A percentile compares a stretch with the other conserved stretches of the same genome.
Conservation (phyloP, 1,139 yeast genomes). For the Pichia sp. region DNA sequence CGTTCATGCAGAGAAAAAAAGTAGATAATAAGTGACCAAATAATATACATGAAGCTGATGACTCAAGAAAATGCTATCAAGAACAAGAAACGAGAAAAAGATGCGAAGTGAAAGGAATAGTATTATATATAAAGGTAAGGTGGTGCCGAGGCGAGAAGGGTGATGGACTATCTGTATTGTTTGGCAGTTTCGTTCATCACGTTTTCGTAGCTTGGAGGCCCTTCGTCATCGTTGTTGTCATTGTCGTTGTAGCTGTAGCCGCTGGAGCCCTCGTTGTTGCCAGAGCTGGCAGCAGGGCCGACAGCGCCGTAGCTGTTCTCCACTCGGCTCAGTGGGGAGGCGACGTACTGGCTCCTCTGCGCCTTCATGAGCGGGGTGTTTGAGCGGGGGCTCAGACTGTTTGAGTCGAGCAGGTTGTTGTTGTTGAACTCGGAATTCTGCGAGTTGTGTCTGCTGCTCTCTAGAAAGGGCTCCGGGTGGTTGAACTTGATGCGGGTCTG, state of each 20-base stretch:
- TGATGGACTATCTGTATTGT: conserved; percentile 18
- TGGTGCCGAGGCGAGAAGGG: not conserved
- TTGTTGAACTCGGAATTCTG: not conserved
- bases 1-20: not conserved
- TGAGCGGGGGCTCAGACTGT: conserved; percentile 22
- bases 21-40: not conserved
- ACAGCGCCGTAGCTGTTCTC: conserved; percentile 10
- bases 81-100: not conserved
- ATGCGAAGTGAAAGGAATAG: not conserved
- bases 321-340: conserved; percentile 13
- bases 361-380: conserved; percentile 16
- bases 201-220: conserved; percentile 34
- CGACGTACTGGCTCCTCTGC: conserved; percentile 4
- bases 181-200: conserved; percentile 32
- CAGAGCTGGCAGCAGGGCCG: not conserved
- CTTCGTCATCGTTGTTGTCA: conserved; percentile 15
- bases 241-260: too few species aligned
- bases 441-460: conserved; percentile 12
- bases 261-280: not conserved
- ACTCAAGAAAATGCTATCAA: not conserved
- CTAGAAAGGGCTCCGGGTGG: conserved; percentile 32
- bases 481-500: conserved; percentile 25
- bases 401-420: not conserved
- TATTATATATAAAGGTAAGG: not conserved
- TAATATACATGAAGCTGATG: not conserved